phyloP scores from a whole-genome alignment of 371 early-diverging fungal genomes.

The Rhizopus delemar region DNA sequence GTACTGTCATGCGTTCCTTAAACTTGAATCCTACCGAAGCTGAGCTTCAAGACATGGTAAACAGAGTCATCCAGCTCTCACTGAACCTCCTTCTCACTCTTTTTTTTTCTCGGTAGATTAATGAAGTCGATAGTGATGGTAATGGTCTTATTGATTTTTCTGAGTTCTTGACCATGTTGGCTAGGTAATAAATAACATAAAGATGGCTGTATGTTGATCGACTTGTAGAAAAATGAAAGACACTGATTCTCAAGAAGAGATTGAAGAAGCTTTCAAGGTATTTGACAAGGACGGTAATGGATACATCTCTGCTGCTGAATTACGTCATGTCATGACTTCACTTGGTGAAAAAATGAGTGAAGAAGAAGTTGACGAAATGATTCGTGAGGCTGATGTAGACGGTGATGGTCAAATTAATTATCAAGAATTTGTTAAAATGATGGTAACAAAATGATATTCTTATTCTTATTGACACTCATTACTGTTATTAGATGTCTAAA shows the following conservation, averaged over 20 bases:
- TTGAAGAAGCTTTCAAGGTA: constrained; percentile 58
- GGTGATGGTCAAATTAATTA: constrained; percentile 90
- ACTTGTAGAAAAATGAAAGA: constrained; percentile 50
- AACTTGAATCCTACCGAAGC: constrained; percentile 83
- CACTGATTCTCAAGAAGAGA: constrained; percentile 52
- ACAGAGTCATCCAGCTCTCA: neutral
- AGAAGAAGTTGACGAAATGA: constrained; percentile 86
- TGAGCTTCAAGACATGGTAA: constrained; percentile 78
- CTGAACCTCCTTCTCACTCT: neutral
- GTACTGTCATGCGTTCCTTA: constrained; percentile 91
- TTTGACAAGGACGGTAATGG: constrained; percentile 64
- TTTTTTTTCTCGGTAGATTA: constrained; percentile 47
- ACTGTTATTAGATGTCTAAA: constrained; percentile 22
- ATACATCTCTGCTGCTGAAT: constrained; percentile 54
- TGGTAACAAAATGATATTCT: constrained; percentile 44
- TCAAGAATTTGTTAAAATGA: constrained; percentile 94
- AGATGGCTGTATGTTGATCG: neutral
- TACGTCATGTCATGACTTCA: constrained; percentile 56
- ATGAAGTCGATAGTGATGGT: constrained; percentile 92
- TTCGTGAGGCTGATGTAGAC: constrained; percentile 84
- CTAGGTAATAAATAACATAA: constrained; percentile 41
- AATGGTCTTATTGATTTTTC: constrained; percentile 91
- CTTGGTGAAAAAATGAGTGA: constrained; percentile 77
- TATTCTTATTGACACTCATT: neutral
- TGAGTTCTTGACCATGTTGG: constrained; percentile 93